Conservation (phyloP, 441 rosid genomes). For the Pelargonium australe region DNA sequence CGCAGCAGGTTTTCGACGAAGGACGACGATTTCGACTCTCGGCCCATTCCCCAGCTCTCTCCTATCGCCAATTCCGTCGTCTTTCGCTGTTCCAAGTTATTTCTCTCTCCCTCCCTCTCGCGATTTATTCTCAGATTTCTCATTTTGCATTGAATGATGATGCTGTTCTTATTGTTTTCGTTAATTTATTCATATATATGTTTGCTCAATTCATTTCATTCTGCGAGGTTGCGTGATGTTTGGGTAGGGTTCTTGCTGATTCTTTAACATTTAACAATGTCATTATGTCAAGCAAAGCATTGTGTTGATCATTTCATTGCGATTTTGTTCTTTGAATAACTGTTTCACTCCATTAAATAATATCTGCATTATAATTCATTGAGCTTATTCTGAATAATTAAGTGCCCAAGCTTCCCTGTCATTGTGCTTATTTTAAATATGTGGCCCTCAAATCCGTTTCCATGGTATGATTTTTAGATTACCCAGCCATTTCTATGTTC, state of each 20-base stretch:
- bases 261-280: no score
- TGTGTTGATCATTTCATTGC: background rate
- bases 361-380: background rate
- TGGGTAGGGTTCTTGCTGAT: background rate
- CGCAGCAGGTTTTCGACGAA: conserved; percentile 36
- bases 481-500: no score
- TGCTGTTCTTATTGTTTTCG: background rate
- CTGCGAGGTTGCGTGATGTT: background rate
- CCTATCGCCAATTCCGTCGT: conserved; percentile 79
- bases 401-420: background rate
- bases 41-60: conserved; percentile 70
- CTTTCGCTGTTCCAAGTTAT: conserved; percentile 73
- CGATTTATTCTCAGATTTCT: background rate
- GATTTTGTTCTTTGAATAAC: background rate
- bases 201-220: background rate
- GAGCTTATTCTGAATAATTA: background rate
- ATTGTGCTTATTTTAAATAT: background rate
- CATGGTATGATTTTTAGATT: no score
- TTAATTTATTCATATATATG: no score
- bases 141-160: background rate
- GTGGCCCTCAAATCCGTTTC: background rate
- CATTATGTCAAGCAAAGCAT: background rate
- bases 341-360: background rate
- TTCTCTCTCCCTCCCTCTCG: conserved; percentile 9
- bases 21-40: conserved; percentile 38